A percentile compares a stretch with the other conserved stretches of the same genome.
These are phyloP conservation scores for Penicillium turbatum DNA, from an alignment of 495 filamentous ascomycete genomes.

Conservation along the genomic window DNA sequence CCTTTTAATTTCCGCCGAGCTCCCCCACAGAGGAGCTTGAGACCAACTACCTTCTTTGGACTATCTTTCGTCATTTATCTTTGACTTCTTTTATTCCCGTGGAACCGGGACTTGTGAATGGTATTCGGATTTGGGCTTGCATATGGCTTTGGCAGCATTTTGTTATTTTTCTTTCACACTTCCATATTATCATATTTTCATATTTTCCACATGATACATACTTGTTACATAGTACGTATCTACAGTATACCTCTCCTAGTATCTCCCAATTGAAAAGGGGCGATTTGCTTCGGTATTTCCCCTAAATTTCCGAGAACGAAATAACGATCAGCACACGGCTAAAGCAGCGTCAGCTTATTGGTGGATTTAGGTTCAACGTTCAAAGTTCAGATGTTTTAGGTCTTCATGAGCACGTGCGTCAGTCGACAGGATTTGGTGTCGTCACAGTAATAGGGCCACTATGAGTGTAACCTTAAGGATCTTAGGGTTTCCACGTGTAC, in stretches of 20 bases:
- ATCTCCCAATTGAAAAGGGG: slow-evolving; percentile 10
- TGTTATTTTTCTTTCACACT: slow-evolving; percentile 7
- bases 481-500: not conserved
- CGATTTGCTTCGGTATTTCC: not conserved
- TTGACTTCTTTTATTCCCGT: slow-evolving; percentile 3
- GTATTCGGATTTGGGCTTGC: slow-evolving; percentile 14
- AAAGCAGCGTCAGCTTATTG: not conserved
- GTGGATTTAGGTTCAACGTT: not conserved
- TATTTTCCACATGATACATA: slow-evolving; percentile 13
- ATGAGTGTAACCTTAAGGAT: not conserved
- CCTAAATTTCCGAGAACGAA: not conserved
- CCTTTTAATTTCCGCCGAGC: slow-evolving; percentile 24
- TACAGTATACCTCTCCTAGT: slow-evolving; percentile 10
- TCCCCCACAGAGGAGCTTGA: slow-evolving; percentile 8
- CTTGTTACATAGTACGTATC: slow-evolving; percentile 16
- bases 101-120: slow-evolving; percentile 7
- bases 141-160: slow-evolving; percentile 27
- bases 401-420: not conserved
- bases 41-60: slow-evolving; percentile 14
- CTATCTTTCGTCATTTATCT: slow-evolving; percentile 7
- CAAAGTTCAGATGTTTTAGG: not conserved
- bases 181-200: too few species aligned
- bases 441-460: not conserved
- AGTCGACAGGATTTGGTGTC: not conserved
- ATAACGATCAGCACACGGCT: slow-evolving; percentile 5